Evolutionary conservation across 1,284 basidiomycete species (phyloP), one percentile per base, ranked within the genome.

Genomic region (Takashimella tepidaria): DNA sequence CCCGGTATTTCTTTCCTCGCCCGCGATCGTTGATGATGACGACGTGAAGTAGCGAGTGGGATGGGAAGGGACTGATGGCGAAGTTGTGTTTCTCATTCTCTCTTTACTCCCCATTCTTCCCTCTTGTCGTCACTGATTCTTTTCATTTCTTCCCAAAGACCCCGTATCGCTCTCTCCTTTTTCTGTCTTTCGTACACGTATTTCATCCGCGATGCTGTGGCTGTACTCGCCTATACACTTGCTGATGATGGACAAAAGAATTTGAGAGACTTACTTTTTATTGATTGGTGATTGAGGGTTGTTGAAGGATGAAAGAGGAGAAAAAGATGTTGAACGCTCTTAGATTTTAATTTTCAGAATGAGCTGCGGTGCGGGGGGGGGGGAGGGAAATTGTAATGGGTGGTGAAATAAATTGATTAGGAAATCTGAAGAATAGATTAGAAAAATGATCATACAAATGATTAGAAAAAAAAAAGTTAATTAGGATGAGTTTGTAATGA

Each of bases 1-100:
- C 70, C 70, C 70, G 62, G 59, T 67, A 50, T 67, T 46, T 70
- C 70, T 64, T 58, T 69, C 68, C 68, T 72, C 47, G 70, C 56
- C 56, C 53, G 46, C 23, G 45, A 37, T 37, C 31, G 31, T 16
- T 37, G 31, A 37, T 37, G 31, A 16, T 37, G 31, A 16, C 16
- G 31, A 16, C 16, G 31, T 37, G 31, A n/a, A n/a, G 31, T 37
- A 16, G 31, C 16, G 16, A 37, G 8, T 8, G 16, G 31, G 31
- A 37, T 37, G n/a, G n/a, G n/a, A n/a, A n/a, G n/a, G n/a, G n/a
- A n/a, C n/a, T n/a, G n/a, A n/a, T n/a, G 10, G 31, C 31, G 16
- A 37, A 37, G 31, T 8, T 41, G 23, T 19, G 23, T 6, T 22
- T 42, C 12, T 22, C 11, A 16, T 10, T 21, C 41, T 6, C 22